Evolutionary conservation across 1,284 basidiomycete genomes (phyloP), one percentile per base, ranked within the genome.

Genomic region (Vanrija humicola): DNA sequence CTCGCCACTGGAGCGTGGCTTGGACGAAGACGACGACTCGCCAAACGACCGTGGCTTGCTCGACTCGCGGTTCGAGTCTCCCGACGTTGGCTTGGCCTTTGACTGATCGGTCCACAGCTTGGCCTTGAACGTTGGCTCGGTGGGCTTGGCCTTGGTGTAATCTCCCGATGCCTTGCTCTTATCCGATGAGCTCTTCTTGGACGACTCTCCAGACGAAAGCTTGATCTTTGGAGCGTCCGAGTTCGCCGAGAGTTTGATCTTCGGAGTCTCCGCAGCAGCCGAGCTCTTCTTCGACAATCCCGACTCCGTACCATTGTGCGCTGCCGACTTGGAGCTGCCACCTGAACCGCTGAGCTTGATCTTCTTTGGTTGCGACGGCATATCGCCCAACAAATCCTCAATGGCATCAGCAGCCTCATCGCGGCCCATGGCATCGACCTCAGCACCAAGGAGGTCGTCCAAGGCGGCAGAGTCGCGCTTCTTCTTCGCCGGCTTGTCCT

Each of bases 361-460:
- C 64, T 70, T 70, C 56, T 72, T 72, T 5, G 38, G 6, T 4
- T 66, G 54, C 25, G 62, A 54, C 18, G 63, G 56, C 8, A 50
- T 45, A 3, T 57, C 54, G 10, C 64, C 66, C 16, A 71, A 56
- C 39, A 72, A 43, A 19, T 68, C 61, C 9, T 70, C 66, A 15
- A 72, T 51, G 12, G 52, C 42, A n/a, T 62, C 65, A 9, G 52
- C 39, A 38, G 42, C 39, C 44, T 43, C 34, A 47, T 15, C 48
- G 19, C 59, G 52, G 42, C 68, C 70, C 55, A 76, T 75, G 10
- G 72, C 65, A 46, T 75, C 74, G 5, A 77, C 58, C 51, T 76
- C 75, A 12, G 66, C 73, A 5, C 69, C 72, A 2, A 77, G 64
- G 6, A 75, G 46, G 48, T 74, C 75, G 50, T 77, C 75, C 15